A percentile compares a stretch with the other conserved stretches of the same genome.
Evolutionary conservation across 2,329 filamentous ascomycete genomes (phyloP).

Genomic region (Arthroderma sp.): DNA sequence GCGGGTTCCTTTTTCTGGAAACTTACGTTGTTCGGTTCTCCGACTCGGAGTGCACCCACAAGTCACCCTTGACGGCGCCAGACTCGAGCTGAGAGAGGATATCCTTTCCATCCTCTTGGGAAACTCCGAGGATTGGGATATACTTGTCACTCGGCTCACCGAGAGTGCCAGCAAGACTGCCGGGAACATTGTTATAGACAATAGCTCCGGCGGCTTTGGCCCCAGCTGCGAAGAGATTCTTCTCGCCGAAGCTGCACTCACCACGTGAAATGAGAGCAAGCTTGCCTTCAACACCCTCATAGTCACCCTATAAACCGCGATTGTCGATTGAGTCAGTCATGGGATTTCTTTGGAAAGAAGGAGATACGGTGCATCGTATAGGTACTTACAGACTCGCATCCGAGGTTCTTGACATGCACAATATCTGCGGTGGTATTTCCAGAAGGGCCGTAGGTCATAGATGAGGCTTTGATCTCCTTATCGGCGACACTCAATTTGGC

Average conservation of each 20-base stretch:
- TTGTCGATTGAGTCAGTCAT: too few species aligned
- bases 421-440: constrained; percentile 21
- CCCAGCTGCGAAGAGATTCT: constrained; percentile 53
- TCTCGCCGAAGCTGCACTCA: constrained; percentile 56
- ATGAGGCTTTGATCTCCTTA: constrained; percentile 4
- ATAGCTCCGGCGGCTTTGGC: constrained; percentile 60
- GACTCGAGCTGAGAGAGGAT: constrained; percentile 42
- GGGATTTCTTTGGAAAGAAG: too few species aligned
- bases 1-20: neutral
- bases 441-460: constrained; percentile 12
- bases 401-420: constrained; percentile 48
- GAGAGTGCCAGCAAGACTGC: constrained; percentile 53
- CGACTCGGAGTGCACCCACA: constrained; percentile 33
- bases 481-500: constrained; percentile 8
- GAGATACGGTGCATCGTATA: too few species aligned
- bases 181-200: constrained; percentile 60
- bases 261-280: constrained; percentile 62
- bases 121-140: constrained; percentile 56
- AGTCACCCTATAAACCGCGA: constrained; percentile 2
- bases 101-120: constrained; percentile 44
- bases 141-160: constrained; percentile 47
- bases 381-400: constrained; percentile 40
- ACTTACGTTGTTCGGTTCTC: constrained; percentile 34
- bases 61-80: constrained; percentile 21
- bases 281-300: constrained; percentile 37